Evolutionary conservation across 352 stramenopile species (phyloP), one percentile per base, ranked within the genome.

Genomic region (Elongisporangium undulatum): DNA sequence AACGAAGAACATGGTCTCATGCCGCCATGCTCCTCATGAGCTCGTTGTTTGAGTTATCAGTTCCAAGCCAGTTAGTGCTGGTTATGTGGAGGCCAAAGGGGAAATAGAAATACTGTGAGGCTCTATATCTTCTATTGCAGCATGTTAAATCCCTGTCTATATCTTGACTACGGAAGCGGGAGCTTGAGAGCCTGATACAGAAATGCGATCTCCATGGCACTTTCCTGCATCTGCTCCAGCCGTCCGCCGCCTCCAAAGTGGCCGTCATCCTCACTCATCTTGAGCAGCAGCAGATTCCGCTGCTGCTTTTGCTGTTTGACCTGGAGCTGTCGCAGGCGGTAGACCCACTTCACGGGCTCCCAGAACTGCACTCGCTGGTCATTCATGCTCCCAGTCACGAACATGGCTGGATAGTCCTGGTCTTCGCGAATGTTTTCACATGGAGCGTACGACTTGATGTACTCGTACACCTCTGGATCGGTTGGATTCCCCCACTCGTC

Each of bases 401-500:
- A 77, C 85, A 94, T 94, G 26, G 79, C 78, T 17, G 87, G 87
- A 55, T 92, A 94, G 20, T 61, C 59, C 1, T 58, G 49, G 12
- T 66, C 65, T 4, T 59, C 48, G 0, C 68, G 68, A 41, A 95
- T 59, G 63, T 95, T 95, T 48, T 87, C 81, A 23, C 74, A 88
- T 16, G 87, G 87, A 8, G 83, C 82, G 58, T 95, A 96, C n/a
- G 85, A 91, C 23, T 74, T 59, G 41, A 96, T 94, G 68, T 93
- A 95, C 19, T 75, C 68, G 24, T 66, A 65, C 13, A 81, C 73
- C 5, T 73, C 61, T 1, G 64, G 59, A 20, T 86, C 72, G 16
- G 15, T 58, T 13, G 84, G 83, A 55, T 97, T 84, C 2, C 90
- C 89, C 90, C 90, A 98, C 67, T 98, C 92, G 52, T 97, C 88